Base-by-base conservation (phyloP, 345 rosid genomes). In the Luvunga scandens region DNA sequence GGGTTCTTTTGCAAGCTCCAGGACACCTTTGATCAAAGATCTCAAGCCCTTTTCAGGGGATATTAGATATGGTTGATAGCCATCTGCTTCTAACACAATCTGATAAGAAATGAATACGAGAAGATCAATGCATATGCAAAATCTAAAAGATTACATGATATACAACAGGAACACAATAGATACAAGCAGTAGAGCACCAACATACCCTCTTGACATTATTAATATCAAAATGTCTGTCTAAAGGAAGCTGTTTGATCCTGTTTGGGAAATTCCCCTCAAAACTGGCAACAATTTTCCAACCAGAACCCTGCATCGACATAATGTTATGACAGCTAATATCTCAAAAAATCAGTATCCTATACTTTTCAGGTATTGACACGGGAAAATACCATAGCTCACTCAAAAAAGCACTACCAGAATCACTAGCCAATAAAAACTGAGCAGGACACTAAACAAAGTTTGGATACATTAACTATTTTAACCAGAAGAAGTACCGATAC, bases 281-380 rank as follows among this genome's bases (percentile, higher is more conserved):
- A 86, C 97, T 91, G 33, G 96, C 93, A 83, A 97, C 99, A 86
- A 97, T 88, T 85, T 94, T 94, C 98, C 98, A 97, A 78, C 99
- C 99, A 86, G 89, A 88, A 80, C 99, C 99, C 99, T 97, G 88
- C 83, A 86, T 76, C 25, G 31, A 34, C 3, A 76, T 59, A 36
- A 6, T 18, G 75, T 53, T n/a, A 59, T 10, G 5, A 59, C 18
- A 38, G 6, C 33, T 50, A 24, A 77, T 68, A 76, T 39, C 42
- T 77, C 50, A 45, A 45, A 45, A 45, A 9, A 27, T 42, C n/a
- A 27, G 33, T 27, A 7, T 48, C 57, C 28, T 24, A 6, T 48
- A 69, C 36, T 42, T 28, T 8, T 10, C 36, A 10, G n/a, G 22
- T 19, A 21, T n/a, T 65, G 36, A 33, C 69, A 21, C 2, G 18